Evolutionary conservation across 257 asterid genomes (phyloP).

Genomic region (Solanum ossicruentum): DNA sequence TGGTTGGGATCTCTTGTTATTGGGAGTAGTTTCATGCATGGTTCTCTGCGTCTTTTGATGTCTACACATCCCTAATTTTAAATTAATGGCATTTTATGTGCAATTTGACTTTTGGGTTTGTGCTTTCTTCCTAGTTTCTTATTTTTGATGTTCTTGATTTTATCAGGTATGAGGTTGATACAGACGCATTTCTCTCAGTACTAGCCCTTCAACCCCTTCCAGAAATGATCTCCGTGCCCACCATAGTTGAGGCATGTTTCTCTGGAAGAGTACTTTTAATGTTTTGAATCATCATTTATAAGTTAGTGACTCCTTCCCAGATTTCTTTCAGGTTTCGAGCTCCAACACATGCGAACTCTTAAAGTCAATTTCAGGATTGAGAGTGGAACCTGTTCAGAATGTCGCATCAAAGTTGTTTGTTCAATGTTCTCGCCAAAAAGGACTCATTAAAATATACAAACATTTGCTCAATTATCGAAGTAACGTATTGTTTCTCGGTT

Average conservation of each 20-base stretch:
- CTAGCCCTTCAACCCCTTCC: conserved; percentile 94
- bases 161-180: conserved; percentile 78
- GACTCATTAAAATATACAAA: conserved; percentile 84
- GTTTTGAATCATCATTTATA: not conserved
- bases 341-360: conserved; percentile 76
- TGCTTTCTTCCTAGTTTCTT: not conserved
- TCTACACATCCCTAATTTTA: not conserved
- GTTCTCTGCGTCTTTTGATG: not conserved
- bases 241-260: conserved; percentile 73
- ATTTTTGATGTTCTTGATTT: not conserved
- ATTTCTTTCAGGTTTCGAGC: conserved; percentile 71
- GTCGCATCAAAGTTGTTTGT: conserved; percentile 88
- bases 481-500: conserved; percentile 9
- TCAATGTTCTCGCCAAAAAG: conserved; percentile 97
- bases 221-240: conserved; percentile 64
- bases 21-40: not conserved
- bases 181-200: conserved; percentile 91
- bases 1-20: not conserved
- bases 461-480: conserved; percentile 96
- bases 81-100: not conserved
- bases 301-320: not conserved
- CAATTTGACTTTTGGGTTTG: not conserved
- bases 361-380: conserved; percentile 80
- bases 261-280: not conserved
- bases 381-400: conserved; percentile 82